Evolutionary conservation across 495 filamentous ascomycete species (phyloP).

Genomic region (Xylaria intraflava): DNA sequence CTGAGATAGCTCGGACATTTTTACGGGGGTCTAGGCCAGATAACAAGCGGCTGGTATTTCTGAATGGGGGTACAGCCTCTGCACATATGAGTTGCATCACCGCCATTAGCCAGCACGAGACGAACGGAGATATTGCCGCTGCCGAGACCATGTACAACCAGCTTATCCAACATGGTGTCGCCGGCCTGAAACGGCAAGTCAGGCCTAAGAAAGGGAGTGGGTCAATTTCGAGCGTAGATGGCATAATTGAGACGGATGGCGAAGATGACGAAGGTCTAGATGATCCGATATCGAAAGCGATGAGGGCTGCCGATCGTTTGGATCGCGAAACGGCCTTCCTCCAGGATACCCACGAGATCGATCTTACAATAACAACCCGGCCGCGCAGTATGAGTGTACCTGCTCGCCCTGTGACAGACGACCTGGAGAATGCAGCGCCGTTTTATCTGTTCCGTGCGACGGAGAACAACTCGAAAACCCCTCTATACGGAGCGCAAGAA

Average conservation of each 20-base stretch:
- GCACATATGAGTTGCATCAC: slow-evolving; percentile 39
- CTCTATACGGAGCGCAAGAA: neutral
- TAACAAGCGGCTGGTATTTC: slow-evolving; percentile 43
- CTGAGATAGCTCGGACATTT: slow-evolving; percentile 39
- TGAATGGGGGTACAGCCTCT: slow-evolving; percentile 44
- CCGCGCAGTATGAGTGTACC: slow-evolving; percentile 34
- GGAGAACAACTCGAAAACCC: neutral
- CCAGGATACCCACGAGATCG: slow-evolving; percentile 33
- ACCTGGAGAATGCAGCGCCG: slow-evolving; percentile 21
- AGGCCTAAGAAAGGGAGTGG: neutral
- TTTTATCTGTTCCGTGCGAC: slow-evolving; percentile 25
- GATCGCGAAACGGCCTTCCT: slow-evolving; percentile 40
- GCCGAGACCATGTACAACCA: slow-evolving; percentile 40
- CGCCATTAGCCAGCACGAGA: slow-evolving; percentile 37
- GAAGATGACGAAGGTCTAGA: slow-evolving; percentile 12
- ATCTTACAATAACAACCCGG: slow-evolving; percentile 24
- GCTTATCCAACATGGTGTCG: slow-evolving; percentile 37
- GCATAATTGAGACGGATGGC: neutral
- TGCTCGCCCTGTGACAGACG: slow-evolving; percentile 19
- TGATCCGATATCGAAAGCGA: slow-evolving; percentile 38
- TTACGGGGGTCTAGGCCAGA: slow-evolving; percentile 31
- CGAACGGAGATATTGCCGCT: slow-evolving; percentile 32
- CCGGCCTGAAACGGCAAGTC: slow-evolving; percentile 23
- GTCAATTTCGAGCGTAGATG: neutral
- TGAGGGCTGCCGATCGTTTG: slow-evolving; percentile 46